These are phyloP conservation scores for Echium plantagineum DNA, from an alignment of 257 asterid species.

Conservation along the genomic window DNA sequence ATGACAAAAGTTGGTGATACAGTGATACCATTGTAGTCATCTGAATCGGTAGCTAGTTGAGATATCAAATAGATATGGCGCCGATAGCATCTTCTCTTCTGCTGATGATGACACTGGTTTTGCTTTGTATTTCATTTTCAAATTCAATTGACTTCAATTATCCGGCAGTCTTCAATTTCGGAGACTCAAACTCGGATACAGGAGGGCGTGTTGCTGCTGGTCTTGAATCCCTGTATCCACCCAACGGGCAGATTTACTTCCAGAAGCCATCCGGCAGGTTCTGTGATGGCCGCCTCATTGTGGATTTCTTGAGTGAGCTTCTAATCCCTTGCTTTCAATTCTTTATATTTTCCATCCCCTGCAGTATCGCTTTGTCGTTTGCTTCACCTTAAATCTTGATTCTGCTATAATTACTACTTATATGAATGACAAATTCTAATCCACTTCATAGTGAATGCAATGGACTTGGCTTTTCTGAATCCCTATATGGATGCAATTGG, in stretches of 20 bases:
- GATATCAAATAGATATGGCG: constrained; percentile 30
- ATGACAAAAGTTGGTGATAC: constrained; percentile 22
- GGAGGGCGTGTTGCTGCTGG: constrained; percentile 66
- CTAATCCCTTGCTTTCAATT: not conserved
- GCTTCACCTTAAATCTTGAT: too few species aligned
- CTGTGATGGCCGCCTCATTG: constrained; percentile 74
- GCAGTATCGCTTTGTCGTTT: not conserved
- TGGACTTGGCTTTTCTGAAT: constrained; percentile 75
- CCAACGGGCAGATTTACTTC: constrained; percentile 76
- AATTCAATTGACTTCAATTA: constrained; percentile 58
- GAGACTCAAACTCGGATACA: constrained; percentile 94
- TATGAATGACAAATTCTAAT: not conserved
- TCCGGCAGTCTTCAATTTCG: constrained; percentile 94
- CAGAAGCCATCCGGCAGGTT: constrained; percentile 81
- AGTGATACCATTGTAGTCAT: constrained; percentile 10
- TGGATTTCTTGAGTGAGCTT: constrained; percentile 60
- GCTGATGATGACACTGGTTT: constrained; percentile 15
- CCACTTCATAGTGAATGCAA: constrained; percentile 62
- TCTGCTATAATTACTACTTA: too few species aligned
- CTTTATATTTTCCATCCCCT: not conserved
- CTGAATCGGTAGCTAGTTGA: not conserved
- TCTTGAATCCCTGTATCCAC: constrained; percentile 54
- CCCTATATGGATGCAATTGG: constrained; percentile 72
- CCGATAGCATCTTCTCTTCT: constrained; percentile 19
- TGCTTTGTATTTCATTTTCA: constrained; percentile 21